A percentile compares a stretch with the other conserved stretches of the same genome.
phyloP scores from a whole-genome alignment of 176 grass and related monocot species.

The Zea mays region Zm-B73-REFERENCE-NAM-5.0 NC_050103.1:166141501-166142000 shows the following conservation, averaged over 20 bases:
- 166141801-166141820: conserved; percentile 3
- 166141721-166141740: conserved; percentile 44
- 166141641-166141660: background rate
- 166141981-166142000: no score
- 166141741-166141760: conserved; percentile 48
- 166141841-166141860: no score
- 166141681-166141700: background rate
- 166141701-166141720: background rate
- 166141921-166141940: no score
- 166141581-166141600: conserved; percentile 47
- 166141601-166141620: conserved; percentile 44
- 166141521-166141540: conserved; percentile 9
- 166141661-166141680: background rate
- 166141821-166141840: no score
- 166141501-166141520: conserved; percentile 55
- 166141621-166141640: conserved; percentile 60
- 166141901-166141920: no score
- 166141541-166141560: conserved; percentile 31
- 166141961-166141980: no score
- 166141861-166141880: no score
- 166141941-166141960: no score
- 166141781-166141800: conserved; percentile 14
- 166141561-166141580: conserved; percentile 41
- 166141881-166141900: no score
- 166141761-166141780: conserved; percentile 38